A percentile compares a stretch with the other conserved stretches of the same genome.
These are phyloP conservation scores for Scheffersomyces titani DNA, from an alignment of 1,139 yeast species.

Conservation along the genomic window DNA sequence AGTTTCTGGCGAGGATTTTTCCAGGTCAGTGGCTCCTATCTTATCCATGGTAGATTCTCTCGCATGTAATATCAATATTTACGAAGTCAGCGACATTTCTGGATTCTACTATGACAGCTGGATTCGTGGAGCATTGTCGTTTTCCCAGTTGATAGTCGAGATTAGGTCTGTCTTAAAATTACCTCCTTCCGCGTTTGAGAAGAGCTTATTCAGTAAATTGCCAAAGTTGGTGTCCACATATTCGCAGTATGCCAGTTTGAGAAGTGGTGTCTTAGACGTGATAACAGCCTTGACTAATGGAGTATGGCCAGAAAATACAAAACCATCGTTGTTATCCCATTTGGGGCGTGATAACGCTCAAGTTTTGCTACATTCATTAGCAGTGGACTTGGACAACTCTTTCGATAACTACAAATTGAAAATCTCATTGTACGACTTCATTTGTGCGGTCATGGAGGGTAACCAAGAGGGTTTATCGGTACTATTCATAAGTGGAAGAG, in stretches of 20 bases:
- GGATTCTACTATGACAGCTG: constrained; percentile 46
- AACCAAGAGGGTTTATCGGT: constrained; percentile 87
- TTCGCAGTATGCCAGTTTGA: constrained; percentile 47
- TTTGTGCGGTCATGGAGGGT: constrained; percentile 74
- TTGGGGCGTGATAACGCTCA: constrained; percentile 67
- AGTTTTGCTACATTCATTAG: constrained; percentile 57
- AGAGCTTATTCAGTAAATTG: constrained; percentile 53
- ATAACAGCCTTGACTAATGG: constrained; percentile 65
- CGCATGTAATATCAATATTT: constrained; percentile 34
- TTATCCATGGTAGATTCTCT: constrained; percentile 52
- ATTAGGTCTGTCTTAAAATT: constrained; percentile 54
- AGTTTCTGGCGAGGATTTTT: constrained; percentile 49
- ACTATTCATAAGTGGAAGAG: constrained; percentile 71
- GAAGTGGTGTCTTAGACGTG: constrained; percentile 56
- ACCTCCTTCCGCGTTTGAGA: constrained; percentile 67
- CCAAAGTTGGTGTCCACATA: constrained; percentile 64
- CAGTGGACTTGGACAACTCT: constrained; percentile 59
- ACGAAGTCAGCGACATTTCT: constrained; percentile 44
- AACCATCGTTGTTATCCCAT: constrained; percentile 82
- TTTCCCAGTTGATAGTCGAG: constrained; percentile 48
- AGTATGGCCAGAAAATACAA: constrained; percentile 53
- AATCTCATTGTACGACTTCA: constrained; percentile 64
- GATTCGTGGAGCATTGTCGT: constrained; percentile 41
- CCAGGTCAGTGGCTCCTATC: constrained; percentile 59
- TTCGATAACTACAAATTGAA: constrained; percentile 59